These are phyloP conservation scores for Hyphopichia fennica DNA, from an alignment of 1,139 yeast species.

Conservation along the genomic window DNA sequence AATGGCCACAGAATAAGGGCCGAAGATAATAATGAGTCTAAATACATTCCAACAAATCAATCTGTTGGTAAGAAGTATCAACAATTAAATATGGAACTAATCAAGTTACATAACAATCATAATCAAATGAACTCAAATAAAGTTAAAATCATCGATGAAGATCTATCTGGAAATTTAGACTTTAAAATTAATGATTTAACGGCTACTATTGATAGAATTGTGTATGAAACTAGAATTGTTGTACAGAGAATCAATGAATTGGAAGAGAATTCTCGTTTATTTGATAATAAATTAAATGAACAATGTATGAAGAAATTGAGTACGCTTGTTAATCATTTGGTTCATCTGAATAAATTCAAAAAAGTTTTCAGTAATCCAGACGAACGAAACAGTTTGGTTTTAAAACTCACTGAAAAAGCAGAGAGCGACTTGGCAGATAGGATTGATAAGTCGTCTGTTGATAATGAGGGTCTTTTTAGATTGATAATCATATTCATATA, in stretches of 20 bases:
- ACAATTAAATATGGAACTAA: slow-evolving; percentile 31
- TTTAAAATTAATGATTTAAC: slow-evolving; percentile 62
- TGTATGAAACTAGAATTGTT: slow-evolving; percentile 76
- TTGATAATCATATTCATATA: slow-evolving; percentile 27
- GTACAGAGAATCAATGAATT: slow-evolving; percentile 76
- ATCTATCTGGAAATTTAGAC: slow-evolving; percentile 34
- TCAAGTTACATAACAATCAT: slow-evolving; percentile 29
- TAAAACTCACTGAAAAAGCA: slow-evolving; percentile 28
- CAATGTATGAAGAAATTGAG: slow-evolving; percentile 28
- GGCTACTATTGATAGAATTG: slow-evolving; percentile 70
- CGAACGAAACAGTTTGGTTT: slow-evolving; percentile 29
- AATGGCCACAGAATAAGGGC: slow-evolving; percentile 6
- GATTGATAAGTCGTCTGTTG: slow-evolving; percentile 8
- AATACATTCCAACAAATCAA: slow-evolving; percentile 12
- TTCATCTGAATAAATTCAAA: slow-evolving; percentile 33
- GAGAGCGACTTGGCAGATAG: slow-evolving; percentile 16
- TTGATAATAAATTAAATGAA: slow-evolving; percentile 42
- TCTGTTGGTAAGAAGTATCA: slow-evolving; percentile 25
- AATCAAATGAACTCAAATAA: slow-evolving; percentile 31
- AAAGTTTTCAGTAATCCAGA: slow-evolving; percentile 28
- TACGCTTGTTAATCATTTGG: slow-evolving; percentile 36
- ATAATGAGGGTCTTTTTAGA: slow-evolving; percentile 15
- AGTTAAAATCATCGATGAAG: slow-evolving; percentile 31
- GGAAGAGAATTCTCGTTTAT: slow-evolving; percentile 58
- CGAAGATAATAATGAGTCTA: slow-evolving; percentile 2